Conservation (phyloP, 2,329 filamentous ascomycete genomes). For the Alternaria longipes region DNA sequence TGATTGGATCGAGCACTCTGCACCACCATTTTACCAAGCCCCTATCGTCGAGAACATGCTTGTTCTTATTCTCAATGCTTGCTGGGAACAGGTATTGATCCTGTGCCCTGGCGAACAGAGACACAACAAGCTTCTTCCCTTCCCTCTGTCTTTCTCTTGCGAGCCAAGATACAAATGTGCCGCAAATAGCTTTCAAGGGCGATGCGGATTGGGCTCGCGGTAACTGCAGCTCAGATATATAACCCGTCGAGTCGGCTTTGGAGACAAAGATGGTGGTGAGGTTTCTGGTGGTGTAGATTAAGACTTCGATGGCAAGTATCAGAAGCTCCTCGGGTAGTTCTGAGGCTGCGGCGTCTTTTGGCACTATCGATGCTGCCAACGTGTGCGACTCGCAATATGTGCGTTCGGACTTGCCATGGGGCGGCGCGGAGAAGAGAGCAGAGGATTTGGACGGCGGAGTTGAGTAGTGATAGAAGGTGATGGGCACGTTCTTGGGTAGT, state of each 20-base stretch:
- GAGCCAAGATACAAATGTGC: conserved; percentile 79
- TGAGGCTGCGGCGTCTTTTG: conserved; percentile 37
- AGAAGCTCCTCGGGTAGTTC: conserved; percentile 64
- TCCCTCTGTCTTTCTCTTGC: conserved; percentile 71
- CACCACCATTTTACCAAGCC: conserved; percentile 97
- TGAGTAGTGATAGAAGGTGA: conserved; percentile 85
- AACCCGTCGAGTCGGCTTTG: conserved; percentile 96
- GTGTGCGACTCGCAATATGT: conserved; percentile 92
- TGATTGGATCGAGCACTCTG: conserved; percentile 79
- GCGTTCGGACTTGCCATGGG: conserved; percentile 73
- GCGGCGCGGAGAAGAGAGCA: conserved; percentile 81
- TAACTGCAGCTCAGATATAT: conserved; percentile 72
- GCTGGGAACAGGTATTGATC: conserved; percentile 95
- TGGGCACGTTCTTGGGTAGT: conserved; percentile 63
- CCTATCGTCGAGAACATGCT: conserved; percentile 91
- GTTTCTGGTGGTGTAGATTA: conserved; percentile 81
- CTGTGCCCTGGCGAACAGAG: conserved; percentile 90
- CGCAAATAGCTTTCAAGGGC: conserved; percentile 77
- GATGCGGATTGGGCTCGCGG: conserved; percentile 63
- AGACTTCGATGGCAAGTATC: conserved; percentile 83
- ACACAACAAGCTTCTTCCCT: conserved; percentile 77
- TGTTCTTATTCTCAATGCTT: conserved; percentile 82
- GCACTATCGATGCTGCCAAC: conserved; percentile 64
- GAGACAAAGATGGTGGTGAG: conserved; percentile 92
- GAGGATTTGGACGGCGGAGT: conserved; percentile 79